phyloP scores from a whole-genome alignment of 139 green algal genomes.

The Diplosphaera chodatii region DNA sequence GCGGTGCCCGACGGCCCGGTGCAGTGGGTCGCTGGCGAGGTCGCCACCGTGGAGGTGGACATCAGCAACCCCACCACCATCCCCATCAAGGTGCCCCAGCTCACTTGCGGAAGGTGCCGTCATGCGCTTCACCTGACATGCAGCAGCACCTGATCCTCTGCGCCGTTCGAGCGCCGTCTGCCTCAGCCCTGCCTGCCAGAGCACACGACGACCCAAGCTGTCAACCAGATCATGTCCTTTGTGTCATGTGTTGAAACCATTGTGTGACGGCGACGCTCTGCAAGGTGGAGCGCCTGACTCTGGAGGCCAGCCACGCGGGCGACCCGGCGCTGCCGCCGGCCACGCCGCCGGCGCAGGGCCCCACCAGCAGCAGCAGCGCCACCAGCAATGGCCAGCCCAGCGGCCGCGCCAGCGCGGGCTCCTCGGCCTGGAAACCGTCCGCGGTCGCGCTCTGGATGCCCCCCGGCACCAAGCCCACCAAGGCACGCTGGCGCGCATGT shows the following conservation, averaged over 20 bases:
- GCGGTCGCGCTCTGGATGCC: constrained; percentile 17
- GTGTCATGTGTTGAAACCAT: background rate
- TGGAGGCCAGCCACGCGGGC: constrained; percentile 23
- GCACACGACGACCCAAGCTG: no score
- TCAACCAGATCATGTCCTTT: no score
- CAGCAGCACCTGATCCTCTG: no score
- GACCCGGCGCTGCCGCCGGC: constrained; percentile 23
- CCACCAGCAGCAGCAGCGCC: background rate
- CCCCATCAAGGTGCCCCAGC: constrained; percentile 30
- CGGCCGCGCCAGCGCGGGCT: background rate
- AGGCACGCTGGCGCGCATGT: background rate
- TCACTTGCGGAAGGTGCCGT: no score
- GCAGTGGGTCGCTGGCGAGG: constrained; percentile 55
- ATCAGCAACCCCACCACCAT: constrained; percentile 58
- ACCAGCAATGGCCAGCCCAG: no score
- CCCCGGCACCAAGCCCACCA: constrained; percentile 14
- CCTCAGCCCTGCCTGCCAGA: no score
- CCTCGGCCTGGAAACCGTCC: constrained; percentile 1
- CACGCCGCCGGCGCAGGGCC: background rate
- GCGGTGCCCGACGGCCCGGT: constrained; percentile 9
- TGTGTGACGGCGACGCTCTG: background rate
- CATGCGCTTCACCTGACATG: no score
- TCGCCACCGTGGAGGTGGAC: constrained; percentile 55
- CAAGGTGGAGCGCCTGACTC: constrained; percentile 22
- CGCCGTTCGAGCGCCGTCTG: no score